These are phyloP conservation scores for Datisca glomerata DNA, from an alignment of 306 rosid genomes.

Conservation along the genomic window DNA sequence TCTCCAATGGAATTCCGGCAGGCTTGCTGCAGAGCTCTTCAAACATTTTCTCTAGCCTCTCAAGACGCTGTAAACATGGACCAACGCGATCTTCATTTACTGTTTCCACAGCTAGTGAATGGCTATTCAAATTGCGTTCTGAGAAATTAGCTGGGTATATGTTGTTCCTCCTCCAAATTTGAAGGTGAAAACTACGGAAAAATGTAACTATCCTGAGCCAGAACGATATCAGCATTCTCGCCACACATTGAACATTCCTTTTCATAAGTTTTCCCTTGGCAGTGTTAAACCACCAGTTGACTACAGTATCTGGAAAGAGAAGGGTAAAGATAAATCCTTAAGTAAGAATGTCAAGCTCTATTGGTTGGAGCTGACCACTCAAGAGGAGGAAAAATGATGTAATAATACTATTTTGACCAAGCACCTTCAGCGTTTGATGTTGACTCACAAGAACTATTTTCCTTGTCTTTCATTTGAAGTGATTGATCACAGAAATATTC, in stretches of 20 bases:
- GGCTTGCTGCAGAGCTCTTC: conserved; percentile 65
- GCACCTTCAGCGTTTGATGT: conserved; percentile 49
- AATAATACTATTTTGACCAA: conserved; percentile 10
- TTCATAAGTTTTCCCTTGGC: conserved; percentile 42
- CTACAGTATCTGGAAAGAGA: conserved; percentile 33
- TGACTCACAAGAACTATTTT: conserved; percentile 19
- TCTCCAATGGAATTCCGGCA: conserved; percentile 64
- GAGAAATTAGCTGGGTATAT: conserved; percentile 40
- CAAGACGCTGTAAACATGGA: conserved; percentile 70
- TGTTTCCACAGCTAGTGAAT: conserved; percentile 34
- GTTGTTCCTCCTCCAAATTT: conserved; percentile 52
- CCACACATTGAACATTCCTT: conserved; percentile 22
- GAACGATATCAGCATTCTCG: conserved; percentile 38
- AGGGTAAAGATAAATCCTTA: neutral
- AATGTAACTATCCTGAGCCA: conserved; percentile 36
- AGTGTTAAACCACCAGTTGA: conserved; percentile 22
- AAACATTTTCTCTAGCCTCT: conserved; percentile 54
- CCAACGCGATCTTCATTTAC: conserved; percentile 33
- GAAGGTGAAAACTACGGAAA: conserved; percentile 33
- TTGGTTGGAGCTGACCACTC: conserved; percentile 5
- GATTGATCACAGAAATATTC: conserved; percentile 18
- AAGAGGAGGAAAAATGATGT: conserved; percentile 7
- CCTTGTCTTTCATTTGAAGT: conserved; percentile 13
- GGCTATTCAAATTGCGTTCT: conserved; percentile 25
- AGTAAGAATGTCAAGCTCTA: neutral